A percentile compares a stretch with the other conserved stretches of the same genome.
phyloP scores from a whole-genome alignment of 176 grass and related monocot genomes.

The Juncus effusus region DNA sequence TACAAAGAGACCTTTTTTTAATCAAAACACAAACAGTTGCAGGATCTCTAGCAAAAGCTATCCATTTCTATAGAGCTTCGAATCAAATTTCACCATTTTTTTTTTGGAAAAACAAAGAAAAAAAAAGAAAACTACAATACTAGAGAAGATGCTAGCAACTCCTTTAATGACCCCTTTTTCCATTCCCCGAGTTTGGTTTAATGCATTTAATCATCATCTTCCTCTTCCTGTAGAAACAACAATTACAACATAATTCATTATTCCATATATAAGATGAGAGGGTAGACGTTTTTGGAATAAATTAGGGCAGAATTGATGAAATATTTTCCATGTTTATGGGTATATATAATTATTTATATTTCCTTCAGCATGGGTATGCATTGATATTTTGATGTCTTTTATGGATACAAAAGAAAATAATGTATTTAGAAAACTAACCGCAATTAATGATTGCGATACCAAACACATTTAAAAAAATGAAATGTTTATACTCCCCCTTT shows the following conservation, averaged over 20 bases:
- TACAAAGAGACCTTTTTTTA: not conserved
- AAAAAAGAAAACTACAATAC: constrained; percentile 25
- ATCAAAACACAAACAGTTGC: constrained; percentile 10
- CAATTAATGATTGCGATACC: too few species aligned
- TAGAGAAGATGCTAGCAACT: constrained; percentile 12
- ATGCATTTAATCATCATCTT: constrained; percentile 27
- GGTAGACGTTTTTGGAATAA: not conserved
- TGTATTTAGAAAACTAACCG: too few species aligned
- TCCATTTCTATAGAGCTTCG: constrained; percentile 4
- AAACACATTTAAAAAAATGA: not conserved
- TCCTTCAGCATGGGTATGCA: too few species aligned
- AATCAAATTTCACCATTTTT: constrained; percentile 21
- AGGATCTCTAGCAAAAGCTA: not conserved
- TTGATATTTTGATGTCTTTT: too few species aligned
- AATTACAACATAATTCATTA: not conserved
- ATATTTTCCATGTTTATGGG: not conserved
- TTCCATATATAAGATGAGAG: not conserved
- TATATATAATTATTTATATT: too few species aligned
- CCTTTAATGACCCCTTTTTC: not conserved
- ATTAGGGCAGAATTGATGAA: not conserved
- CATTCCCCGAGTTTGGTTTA: not conserved
- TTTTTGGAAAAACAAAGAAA: constrained; percentile 13
- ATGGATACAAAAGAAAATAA: too few species aligned
- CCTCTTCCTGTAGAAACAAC: constrained; percentile 16
- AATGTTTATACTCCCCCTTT: not conserved